Conservation (phyloP, 164 flowering plant species). For the Annona cherimola region DNA sequence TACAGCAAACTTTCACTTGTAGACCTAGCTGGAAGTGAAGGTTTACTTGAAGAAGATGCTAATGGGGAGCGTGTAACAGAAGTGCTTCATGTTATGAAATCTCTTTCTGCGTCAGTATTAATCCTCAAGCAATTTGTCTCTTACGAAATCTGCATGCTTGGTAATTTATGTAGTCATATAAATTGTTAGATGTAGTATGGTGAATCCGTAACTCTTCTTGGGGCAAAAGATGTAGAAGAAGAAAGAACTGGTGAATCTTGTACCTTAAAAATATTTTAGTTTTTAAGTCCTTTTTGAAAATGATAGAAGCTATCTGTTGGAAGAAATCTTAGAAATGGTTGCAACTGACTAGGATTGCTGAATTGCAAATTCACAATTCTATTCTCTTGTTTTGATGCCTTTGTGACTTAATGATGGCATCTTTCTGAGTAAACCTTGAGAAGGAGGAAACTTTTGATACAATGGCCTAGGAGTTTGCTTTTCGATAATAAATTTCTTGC, state of each 20-base stretch:
- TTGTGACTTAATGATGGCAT: background rate
- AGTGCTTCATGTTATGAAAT: slow-evolving; percentile 83
- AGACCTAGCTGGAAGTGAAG: slow-evolving; percentile 96
- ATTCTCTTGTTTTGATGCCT: too few species aligned
- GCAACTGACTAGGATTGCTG: too few species aligned
- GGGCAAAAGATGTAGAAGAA: too few species aligned
- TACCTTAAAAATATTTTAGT: background rate
- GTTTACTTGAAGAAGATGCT: slow-evolving; percentile 55
- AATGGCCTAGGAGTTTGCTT: background rate
- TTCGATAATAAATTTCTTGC: background rate
- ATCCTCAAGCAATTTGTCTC: background rate
- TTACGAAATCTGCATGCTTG: background rate
- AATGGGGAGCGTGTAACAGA: slow-evolving; percentile 83
- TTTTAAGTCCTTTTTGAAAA: background rate
- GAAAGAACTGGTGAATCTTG: background rate
- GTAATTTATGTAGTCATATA: background rate
- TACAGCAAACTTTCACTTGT: slow-evolving; percentile 93
- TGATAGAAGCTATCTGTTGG: background rate
- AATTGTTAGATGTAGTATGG: background rate
- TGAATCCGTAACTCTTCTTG: background rate
- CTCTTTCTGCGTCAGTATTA: slow-evolving; percentile 84
- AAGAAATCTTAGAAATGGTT: too few species aligned
- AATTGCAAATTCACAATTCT: too few species aligned
- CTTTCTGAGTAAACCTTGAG: background rate
- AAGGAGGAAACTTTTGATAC: background rate